Evolutionary conservation across 805 yeast genomes (phyloP), one percentile per base, ranked within the genome.

Genomic region (Metschnikowia santaceciliae): DNA sequence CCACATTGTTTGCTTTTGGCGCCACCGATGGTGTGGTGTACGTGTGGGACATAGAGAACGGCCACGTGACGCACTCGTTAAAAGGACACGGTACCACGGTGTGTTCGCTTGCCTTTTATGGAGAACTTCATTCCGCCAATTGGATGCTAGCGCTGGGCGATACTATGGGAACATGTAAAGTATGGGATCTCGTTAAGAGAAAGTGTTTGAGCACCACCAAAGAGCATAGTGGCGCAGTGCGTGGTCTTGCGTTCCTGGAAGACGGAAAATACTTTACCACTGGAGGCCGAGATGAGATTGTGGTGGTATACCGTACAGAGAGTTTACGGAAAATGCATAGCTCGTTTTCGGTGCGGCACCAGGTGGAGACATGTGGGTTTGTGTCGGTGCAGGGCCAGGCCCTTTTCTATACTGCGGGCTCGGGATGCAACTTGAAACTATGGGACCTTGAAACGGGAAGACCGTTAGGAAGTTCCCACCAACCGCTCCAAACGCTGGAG

Each of bases 41-140:
- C 42, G 95, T 94, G 1, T 90, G 96, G 86, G 99, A 94, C 67
- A 78, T 94, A 35, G 91, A 83, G 56, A 90, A 90, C 34, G 91
- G 94, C 1, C 89, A 79, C 57, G 81, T 86, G 3, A 94, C 99
- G 0, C 99, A 94, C 68, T 83, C 89, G 13, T 77, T 94, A 51
- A 86, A 88, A 66, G 98, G 99, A 0, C 99, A 94, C 66, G 96
- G 96, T 19, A 84, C 94, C 11, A 86, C 96, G 2, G 77, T 92
- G 38, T 85, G 96, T 42, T 81, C 94, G 3, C 67, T 92, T 49
- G 54, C 63, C 1, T 90, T 94, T 65, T 78, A 78, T 63, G 97
- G 97, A 10, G 82, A 82, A 54, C 70, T 82, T 40, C 86, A 88
- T 56, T 74, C 84, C 2, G 52, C 67, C 7, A 74, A 77, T 42